phyloP scores from a whole-genome alignment of 176 grass and related monocot genomes.

The Lolium rigidum region DNA sequence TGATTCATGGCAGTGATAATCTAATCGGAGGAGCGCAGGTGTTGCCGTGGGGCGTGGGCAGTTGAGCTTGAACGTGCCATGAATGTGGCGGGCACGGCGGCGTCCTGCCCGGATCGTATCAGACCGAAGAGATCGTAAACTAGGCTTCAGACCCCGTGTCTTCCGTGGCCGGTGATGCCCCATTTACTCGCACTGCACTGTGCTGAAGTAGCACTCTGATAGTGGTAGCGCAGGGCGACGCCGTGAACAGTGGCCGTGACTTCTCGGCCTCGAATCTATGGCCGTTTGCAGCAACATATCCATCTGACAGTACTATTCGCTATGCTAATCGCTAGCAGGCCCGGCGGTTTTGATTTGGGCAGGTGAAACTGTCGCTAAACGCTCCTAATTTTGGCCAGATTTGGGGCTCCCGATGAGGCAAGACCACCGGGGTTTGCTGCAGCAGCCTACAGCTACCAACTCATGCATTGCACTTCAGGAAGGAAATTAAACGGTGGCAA shows the following conservation, averaged over 20 bases:
- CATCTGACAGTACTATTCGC: background rate
- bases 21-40: background rate
- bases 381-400: constrained; percentile 26
- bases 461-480: background rate
- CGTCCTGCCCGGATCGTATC: constrained; percentile 12
- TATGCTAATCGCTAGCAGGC: background rate
- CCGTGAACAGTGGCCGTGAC: constrained; percentile 26
- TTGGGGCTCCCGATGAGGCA: background rate
- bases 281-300: background rate
- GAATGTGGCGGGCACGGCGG: constrained; percentile 19
- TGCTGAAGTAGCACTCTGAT: constrained; percentile 10
- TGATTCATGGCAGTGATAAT: background rate
- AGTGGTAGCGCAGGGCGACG: background rate
- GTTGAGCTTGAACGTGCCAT: constrained; percentile 9
- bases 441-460: background rate
- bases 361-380: background rate
- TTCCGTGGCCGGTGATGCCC: constrained; percentile 30
- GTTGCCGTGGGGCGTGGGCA: background rate
- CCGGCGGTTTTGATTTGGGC: constrained; percentile 7
- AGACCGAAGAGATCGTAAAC: background rate
- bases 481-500: background rate
- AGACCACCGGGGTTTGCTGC: background rate
- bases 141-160: background rate
- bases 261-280: background rate
- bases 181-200: constrained; percentile 39